A percentile compares a stretch with the other conserved stretches of the same genome.
Evolutionary conservation across 2,329 filamentous ascomycete genomes (phyloP).

Genomic region (Huntiella moniliformis): DNA sequence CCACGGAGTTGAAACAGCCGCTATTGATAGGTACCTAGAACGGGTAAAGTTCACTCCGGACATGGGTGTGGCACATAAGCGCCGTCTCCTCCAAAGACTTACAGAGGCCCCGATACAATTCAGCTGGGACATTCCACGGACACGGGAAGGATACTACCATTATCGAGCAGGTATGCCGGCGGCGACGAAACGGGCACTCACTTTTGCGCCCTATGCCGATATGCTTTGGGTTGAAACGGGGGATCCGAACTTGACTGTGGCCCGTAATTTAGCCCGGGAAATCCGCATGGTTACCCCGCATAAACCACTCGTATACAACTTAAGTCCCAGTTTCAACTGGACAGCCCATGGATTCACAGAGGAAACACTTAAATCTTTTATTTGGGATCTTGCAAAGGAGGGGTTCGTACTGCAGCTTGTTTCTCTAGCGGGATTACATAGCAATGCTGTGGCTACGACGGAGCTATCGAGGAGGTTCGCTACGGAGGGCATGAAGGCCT

Average conservation of each 20-base stretch:
- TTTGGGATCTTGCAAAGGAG: constrained; percentile 88
- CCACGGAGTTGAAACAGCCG: constrained; percentile 43
- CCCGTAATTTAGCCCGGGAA: constrained; percentile 52
- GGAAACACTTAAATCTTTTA: constrained; percentile 67
- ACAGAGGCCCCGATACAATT: constrained; percentile 56
- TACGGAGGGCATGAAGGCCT: constrained; percentile 86
- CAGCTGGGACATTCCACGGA: constrained; percentile 81
- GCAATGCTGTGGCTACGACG: constrained; percentile 42
- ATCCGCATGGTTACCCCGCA: constrained; percentile 52
- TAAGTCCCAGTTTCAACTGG: constrained; percentile 97
- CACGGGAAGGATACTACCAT: constrained; percentile 86
- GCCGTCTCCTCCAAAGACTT: constrained; percentile 49
- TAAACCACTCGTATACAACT: constrained; percentile 91
- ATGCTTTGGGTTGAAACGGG: constrained; percentile 95
- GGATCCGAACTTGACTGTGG: constrained; percentile 65
- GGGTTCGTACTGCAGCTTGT: constrained; percentile 57
- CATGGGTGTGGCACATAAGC: constrained; percentile 60
- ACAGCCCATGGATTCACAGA: constrained; percentile 83
- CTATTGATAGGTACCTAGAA: constrained; percentile 48
- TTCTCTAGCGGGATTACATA: constrained; percentile 47
- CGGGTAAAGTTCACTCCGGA: constrained; percentile 46
- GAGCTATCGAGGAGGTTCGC: constrained; percentile 73
- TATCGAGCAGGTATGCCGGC: constrained; percentile 68
- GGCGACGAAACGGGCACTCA: constrained; percentile 81
- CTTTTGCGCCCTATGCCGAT: constrained; percentile 82